Evolutionary conservation across 2,329 filamentous ascomycete genomes (phyloP), one percentile per base, ranked within the genome.

Genomic region (Cordyceps pruinosa): DNA sequence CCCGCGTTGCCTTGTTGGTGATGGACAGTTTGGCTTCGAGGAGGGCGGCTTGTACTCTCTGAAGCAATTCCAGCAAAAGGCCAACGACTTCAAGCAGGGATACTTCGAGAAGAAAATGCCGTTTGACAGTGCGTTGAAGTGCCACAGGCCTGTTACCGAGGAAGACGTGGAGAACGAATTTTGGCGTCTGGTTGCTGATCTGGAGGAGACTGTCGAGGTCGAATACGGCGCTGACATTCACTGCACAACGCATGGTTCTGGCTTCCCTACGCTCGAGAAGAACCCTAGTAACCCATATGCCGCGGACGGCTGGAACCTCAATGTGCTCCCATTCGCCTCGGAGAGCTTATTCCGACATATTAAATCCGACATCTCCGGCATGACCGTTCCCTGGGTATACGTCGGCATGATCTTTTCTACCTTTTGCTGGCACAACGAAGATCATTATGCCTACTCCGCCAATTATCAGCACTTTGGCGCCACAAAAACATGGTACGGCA

Each of bases 371-470:
- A 95, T 99, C 54, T 97, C 94, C 2, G 94, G 94, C 37, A 99
- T 99, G 94, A 99, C 94, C 0, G 93, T 99, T 8, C 94, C 94
- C 0, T 99, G 94, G 94, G 85, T 99, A 4, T 99, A 99, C 68
- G 94, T 99, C 4, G 94, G 94, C 60, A 99, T 99, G 94, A 95
- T 96, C 39, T 99, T 99, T 70, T 99, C 94, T 0, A 97, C 94
- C 0, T 99, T 99, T 68, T 99, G 94, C 72, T 99, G 94, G 94
- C 94, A 99, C 70, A 97, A 96, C 62, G 94, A 99, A 68, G 94
- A 99, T 66, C 94, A 99, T 68, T 97, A 96, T 69, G 88, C 94
- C 2, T 99, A 97, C 69, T 99, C 94, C 1, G 89, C 94, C 53
- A 99, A 99, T 64, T 99, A 97, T 66, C 94, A 99, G 70, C 94